Conservation (phyloP, 169 alveolate species). For the Eimeria maxima region DNA sequence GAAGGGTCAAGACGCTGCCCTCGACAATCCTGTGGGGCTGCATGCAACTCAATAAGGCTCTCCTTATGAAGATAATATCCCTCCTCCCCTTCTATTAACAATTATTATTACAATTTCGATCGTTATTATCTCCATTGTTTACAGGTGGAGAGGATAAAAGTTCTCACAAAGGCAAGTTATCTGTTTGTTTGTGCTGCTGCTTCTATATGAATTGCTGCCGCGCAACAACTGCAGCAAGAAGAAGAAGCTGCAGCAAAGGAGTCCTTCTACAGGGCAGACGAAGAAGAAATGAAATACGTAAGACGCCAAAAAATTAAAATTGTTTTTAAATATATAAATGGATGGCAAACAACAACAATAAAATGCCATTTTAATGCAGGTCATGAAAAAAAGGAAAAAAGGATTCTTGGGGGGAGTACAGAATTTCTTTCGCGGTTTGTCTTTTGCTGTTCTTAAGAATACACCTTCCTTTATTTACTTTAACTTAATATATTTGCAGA, state of each 20-base stretch:
- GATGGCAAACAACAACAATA: too few relatives aligned
- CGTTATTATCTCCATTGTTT: not conserved
- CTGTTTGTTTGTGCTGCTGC: not conserved
- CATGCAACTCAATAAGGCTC: not conserved
- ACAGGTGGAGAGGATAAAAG: conserved; percentile 74
- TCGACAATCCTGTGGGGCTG: conserved; percentile 55
- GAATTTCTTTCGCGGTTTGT: conserved; percentile 65
- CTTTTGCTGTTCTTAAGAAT: not conserved
- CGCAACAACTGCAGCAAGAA: conserved; percentile 59
- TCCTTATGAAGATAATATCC: not conserved
- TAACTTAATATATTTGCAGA: not conserved
- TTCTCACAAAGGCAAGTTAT: conserved; percentile 50
- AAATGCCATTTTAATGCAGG: conserved; percentile 10
- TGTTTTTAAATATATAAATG: not conserved
- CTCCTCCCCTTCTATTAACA: not conserved
- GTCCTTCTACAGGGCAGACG: conserved; percentile 79
- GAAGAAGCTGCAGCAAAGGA: conserved; percentile 78
- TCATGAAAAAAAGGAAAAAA: conserved; percentile 1
- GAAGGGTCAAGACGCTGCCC: conserved; percentile 70
- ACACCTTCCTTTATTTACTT: not conserved
- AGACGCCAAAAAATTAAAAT: not conserved
- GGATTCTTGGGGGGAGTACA: conserved; percentile 69
- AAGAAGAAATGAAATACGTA: conserved; percentile 73
- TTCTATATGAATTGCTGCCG: not conserved
- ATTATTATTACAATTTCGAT: not conserved